Conservation (phyloP, 768 basidiomycete genomes). For the Gyrodon lividus region DNA sequence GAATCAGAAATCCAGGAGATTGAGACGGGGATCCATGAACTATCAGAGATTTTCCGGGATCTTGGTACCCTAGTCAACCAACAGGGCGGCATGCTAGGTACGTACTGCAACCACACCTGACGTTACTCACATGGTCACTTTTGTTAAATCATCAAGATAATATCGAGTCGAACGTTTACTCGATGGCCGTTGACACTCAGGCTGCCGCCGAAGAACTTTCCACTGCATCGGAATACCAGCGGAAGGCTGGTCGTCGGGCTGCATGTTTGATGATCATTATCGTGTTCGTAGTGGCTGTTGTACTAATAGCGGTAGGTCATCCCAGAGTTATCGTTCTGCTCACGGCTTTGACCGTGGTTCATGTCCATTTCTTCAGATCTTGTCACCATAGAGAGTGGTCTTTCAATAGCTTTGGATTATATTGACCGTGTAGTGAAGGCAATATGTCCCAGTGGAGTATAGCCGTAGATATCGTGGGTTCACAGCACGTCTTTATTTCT, state of each 20-base stretch:
- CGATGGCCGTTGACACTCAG: constrained; percentile 77
- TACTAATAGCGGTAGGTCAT: constrained; percentile 83
- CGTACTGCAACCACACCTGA: constrained; percentile 23
- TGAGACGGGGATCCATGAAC: constrained; percentile 93
- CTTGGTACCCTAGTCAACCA: constrained; percentile 92
- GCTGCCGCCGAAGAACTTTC: constrained; percentile 84
- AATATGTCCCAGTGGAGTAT: constrained; percentile 4
- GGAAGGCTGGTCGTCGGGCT: constrained; percentile 87
- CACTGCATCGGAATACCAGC: constrained; percentile 90
- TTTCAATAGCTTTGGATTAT: background rate
- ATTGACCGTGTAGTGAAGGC: constrained; percentile 11
- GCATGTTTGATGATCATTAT: constrained; percentile 89
- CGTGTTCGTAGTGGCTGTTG: constrained; percentile 81
- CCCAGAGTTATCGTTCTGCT: background rate
- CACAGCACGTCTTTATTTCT: constrained; percentile 27
- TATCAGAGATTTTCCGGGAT: constrained; percentile 95
- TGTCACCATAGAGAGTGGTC: constrained; percentile 21
- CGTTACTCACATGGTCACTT: background rate
- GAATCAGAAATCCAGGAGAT: constrained; percentile 96
- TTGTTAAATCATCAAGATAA: constrained; percentile 59
- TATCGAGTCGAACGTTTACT: constrained; percentile 90
- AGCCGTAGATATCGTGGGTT: constrained; percentile 15
- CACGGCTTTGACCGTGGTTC: background rate
- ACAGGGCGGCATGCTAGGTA: constrained; percentile 94
- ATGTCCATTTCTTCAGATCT: constrained; percentile 12